Percentiles rank a stretch among this genome's conserved stretches.
Evolutionary conservation across 2,329 filamentous ascomycete species (phyloP).

Genomic region (Arthrobotrys entomopaga): DNA sequence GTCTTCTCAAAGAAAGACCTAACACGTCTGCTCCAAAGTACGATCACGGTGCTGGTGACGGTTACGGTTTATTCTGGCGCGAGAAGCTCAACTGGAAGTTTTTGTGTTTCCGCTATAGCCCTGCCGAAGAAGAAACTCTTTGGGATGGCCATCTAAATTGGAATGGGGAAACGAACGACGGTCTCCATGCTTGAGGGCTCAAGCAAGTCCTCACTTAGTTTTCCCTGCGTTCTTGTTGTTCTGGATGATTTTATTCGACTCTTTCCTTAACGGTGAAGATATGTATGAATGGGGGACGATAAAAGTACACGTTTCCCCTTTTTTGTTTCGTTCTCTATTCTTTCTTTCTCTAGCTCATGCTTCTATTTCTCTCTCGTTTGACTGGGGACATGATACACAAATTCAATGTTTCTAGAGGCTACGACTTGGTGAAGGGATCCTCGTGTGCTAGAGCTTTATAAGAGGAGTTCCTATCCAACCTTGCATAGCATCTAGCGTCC

Average conservation of each 20-base stretch:
- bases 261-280: neutral
- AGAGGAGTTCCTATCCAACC: neutral
- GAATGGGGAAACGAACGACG: constrained; percentile 32
- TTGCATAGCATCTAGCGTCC: constrained; percentile 33
- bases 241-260: neutral
- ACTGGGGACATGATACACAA: no score
- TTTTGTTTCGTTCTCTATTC: neutral
- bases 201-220: neutral
- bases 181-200: constrained; percentile 32
- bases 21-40: constrained; percentile 59
- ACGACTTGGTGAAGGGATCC: neutral
- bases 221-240: constrained; percentile 15
- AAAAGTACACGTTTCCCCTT: neutral
- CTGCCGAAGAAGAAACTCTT: constrained; percentile 61
- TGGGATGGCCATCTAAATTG: constrained; percentile 39
- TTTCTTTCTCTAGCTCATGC: neutral
- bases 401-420: no score
- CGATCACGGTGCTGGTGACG: constrained; percentile 64
- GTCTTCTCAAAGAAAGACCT: constrained; percentile 38
- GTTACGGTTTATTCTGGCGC: constrained; percentile 76
- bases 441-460: neutral
- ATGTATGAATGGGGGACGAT: constrained; percentile 1
- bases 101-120: constrained; percentile 80
- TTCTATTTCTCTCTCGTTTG: neutral
- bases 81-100: constrained; percentile 87